Evolutionary conservation across 495 filamentous ascomycete species (phyloP).

Genomic region (Symbiotaphrina buchneri): DNA sequence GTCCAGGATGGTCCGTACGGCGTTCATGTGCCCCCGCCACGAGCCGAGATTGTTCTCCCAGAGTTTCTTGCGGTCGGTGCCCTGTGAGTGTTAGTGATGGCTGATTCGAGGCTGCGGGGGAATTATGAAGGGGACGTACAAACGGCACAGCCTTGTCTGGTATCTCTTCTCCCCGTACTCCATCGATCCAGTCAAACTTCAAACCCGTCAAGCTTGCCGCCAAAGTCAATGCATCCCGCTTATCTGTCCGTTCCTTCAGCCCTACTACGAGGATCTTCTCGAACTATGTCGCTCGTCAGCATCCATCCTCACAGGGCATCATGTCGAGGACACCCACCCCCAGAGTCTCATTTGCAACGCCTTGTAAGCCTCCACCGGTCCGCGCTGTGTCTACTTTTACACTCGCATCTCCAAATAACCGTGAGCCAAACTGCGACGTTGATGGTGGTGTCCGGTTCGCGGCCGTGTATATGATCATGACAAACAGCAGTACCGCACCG

Average conservation of each 20-base stretch:
- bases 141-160: slow-evolving; percentile 15
- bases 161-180: slow-evolving; percentile 20
- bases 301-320: not conserved
- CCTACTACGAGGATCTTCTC: slow-evolving; percentile 37
- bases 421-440: no score
- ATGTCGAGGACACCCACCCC: not conserved
- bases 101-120: no score
- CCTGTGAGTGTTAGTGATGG: no score
- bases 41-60: no score
- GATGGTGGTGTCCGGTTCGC: no score
- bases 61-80: no score
- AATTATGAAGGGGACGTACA: no score
- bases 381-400: no score
- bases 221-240: slow-evolving; percentile 33
- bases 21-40: not conserved
- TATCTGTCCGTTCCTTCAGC: slow-evolving; percentile 33
- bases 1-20: slow-evolving; percentile 1
- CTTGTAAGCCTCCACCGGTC: no score
- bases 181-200: slow-evolving; percentile 29
- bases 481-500: no score
- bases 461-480: no score
- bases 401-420: no score
- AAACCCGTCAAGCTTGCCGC: slow-evolving; percentile 27
- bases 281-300: slow-evolving; percentile 18
- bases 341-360: not conserved